Base-by-base conservation (phyloP, 164 flowering plant genomes). In the Stephania cephalantha region DNA sequence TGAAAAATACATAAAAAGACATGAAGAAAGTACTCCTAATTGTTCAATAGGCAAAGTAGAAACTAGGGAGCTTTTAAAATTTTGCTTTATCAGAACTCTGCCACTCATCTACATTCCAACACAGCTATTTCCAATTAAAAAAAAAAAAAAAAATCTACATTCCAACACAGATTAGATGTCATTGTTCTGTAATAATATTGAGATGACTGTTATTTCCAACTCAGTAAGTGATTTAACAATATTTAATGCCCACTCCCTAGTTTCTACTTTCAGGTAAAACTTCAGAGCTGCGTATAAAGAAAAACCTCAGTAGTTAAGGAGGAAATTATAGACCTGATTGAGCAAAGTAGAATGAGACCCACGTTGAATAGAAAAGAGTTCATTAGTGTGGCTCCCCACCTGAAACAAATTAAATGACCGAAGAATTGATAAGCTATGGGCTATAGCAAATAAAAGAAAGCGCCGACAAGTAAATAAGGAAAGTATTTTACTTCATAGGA, bases 311-410 rank as follows among this genome's bases (percentile, higher is more conserved):
- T 69, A 17, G 15, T 15, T 52, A 69, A 46, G 15, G 64, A 15
- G 7, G 6, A 11, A 3, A 18, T n/a, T 42, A 22, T 79, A 70
- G 64, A 96, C 98, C 99, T 93, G 85, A 96, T 96, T 75, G 97
- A 96, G 84, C 93, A 93, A 55, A 93, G 94, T 68, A 96, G 98
- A 81, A 96, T 94, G 68, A 94, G 93, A 11, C 91, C 98, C 73
- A 96, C 97, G 81, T 96, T 93, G 77, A 93, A 93, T 70, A 93
- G 94, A 78, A 95, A 93, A 7, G 97, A 93, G 81, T 95, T 93
- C 98, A 93, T 95, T 18, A 95, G 92, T 75, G 99, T 95, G 22
- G 86, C 98, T 71, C 99, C 99, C 99, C 97, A 95, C 88, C 99
- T 95, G 85, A 58, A 80, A 70, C 63, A 76, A 45, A 71, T 64